Evolutionary conservation across 139 green algal species (phyloP).

Genomic region (Picocystis salinarum): DNA sequence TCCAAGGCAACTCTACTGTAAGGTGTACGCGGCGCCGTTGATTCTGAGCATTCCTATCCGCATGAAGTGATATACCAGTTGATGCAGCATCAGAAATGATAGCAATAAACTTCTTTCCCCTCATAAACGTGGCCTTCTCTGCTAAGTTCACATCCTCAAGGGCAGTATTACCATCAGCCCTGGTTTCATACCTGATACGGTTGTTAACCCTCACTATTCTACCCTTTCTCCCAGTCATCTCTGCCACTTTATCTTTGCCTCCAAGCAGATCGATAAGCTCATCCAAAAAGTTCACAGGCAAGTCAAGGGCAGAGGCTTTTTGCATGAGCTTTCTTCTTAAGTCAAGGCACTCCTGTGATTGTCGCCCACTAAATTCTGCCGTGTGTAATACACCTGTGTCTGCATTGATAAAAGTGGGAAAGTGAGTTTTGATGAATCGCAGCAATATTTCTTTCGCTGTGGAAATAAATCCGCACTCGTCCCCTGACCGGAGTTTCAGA

Average conservation of each 20-base stretch:
- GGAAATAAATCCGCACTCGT: no score
- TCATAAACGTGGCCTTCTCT: conserved; percentile 60
- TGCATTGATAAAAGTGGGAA: conserved; percentile 26
- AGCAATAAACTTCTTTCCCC: conserved; percentile 65
- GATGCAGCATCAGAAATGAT: conserved; percentile 75
- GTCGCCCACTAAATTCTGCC: no score
- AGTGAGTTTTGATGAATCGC: conserved; percentile 42
- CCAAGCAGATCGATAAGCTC: conserved; percentile 57
- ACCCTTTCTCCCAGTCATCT: conserved; percentile 55
- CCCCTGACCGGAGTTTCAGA: no score
- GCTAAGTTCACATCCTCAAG: conserved; percentile 23
- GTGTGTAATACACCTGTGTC: no score
- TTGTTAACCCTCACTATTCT: conserved; percentile 22
- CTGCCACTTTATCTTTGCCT: conserved; percentile 36
- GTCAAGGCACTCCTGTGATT: no score
- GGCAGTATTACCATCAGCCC: no score
- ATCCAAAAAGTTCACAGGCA: conserved; percentile 73
- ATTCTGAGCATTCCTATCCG: conserved; percentile 19
- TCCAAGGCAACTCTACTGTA: conserved; percentile 79
- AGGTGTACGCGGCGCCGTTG: conserved; percentile 50
- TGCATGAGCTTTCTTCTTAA: no score
- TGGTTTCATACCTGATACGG: no score
- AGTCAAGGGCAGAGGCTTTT: no score
- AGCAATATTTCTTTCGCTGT: conserved; percentile 64
- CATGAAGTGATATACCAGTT: conserved; percentile 63